Evolutionary conservation across 2,329 filamentous ascomycete genomes (phyloP).

Genomic region (Xylogone sp.): DNA sequence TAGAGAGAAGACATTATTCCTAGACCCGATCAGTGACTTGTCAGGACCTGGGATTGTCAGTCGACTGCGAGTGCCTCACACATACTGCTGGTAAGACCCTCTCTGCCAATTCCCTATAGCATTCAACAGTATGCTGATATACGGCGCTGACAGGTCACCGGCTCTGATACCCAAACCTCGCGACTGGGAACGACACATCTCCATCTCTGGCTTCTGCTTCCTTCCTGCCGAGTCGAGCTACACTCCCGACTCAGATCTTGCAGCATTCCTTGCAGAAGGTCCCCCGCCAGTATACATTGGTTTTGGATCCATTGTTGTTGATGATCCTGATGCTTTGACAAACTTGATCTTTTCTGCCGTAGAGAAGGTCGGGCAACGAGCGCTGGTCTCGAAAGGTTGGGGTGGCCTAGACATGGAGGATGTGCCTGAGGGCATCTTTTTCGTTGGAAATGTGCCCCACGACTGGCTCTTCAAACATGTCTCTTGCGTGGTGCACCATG

Average conservation of each 20-base stretch:
- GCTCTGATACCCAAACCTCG: constrained; percentile 73
- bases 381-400: constrained; percentile 85
- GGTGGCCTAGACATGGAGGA: constrained; percentile 74
- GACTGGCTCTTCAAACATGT: constrained; percentile 86
- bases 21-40: constrained; percentile 75
- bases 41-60: constrained; percentile 79
- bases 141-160: constrained; percentile 50
- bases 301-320: constrained; percentile 79
- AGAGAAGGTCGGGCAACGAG: constrained; percentile 61
- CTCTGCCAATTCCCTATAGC: too few species aligned
- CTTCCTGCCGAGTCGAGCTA: constrained; percentile 64
- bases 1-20: constrained; percentile 66
- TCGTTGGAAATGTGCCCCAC: constrained; percentile 82
- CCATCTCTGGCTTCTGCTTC: constrained; percentile 75
- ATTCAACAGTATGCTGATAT: background rate
- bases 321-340: constrained; percentile 70
- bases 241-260: constrained; percentile 61
- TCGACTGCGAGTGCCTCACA: constrained; percentile 75
- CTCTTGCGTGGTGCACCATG: constrained; percentile 80
- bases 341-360: constrained; percentile 69
- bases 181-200: constrained; percentile 71
- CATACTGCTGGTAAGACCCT: constrained; percentile 79
- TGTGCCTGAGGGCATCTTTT: constrained; percentile 71
- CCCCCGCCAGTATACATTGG: constrained; percentile 77
- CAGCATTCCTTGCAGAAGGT: constrained; percentile 62